Conservation (phyloP, 257 asterid genomes). For the Solanum peruvianum region DNA sequence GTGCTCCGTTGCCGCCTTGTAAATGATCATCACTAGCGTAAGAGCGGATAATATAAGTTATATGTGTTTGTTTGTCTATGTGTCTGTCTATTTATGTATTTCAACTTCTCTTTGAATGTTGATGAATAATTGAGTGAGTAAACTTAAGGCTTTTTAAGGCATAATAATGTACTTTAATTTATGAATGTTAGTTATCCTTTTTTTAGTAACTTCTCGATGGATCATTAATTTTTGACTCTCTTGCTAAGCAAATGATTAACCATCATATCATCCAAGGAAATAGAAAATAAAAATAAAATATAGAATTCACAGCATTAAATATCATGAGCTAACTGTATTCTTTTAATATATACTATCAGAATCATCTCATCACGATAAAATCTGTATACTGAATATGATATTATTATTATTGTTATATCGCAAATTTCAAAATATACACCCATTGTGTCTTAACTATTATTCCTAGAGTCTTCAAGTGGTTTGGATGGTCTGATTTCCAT, state of each 20-base stretch:
- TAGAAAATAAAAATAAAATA: not conserved
- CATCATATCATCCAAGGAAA: not conserved
- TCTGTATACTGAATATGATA: no score
- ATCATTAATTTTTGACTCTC: not conserved
- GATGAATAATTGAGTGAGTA: not conserved
- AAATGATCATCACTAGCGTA: not conserved
- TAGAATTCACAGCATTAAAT: not conserved
- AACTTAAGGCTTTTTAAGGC: not conserved
- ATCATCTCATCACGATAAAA: no score
- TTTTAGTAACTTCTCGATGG: not conserved
- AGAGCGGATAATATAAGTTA: not conserved
- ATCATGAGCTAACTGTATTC: no score
- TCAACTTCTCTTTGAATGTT: not conserved
- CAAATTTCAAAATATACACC: no score
- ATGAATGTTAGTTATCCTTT: not conserved
- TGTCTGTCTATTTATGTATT: not conserved
- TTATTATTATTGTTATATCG: no score
- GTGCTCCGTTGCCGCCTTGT: conserved; percentile 40
- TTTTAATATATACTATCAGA: no score
- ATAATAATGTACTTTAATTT: not conserved
- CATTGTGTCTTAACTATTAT: not conserved
- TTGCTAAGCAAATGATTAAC: not conserved
- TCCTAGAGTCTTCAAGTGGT: not conserved
- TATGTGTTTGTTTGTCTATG: not conserved
- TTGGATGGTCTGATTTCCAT: not conserved